Evolutionary conservation across 225 moss, liverwort and hornwort species (phyloP).

Genomic region (Sphagnum contortum): DNA sequence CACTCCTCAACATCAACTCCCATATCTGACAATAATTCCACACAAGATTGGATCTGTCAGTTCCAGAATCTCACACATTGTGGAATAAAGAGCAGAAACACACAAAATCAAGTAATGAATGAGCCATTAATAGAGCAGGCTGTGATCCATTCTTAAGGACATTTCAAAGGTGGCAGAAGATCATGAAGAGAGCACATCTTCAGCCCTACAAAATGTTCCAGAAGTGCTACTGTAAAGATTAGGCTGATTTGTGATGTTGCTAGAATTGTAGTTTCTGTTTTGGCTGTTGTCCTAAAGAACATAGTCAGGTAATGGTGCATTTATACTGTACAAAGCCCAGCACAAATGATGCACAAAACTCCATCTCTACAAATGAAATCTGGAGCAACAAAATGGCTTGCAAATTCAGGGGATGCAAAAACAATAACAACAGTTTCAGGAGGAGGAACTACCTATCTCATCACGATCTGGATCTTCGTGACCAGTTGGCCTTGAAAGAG

Average conservation of each 20-base stretch:
- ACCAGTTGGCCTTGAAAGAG: slow-evolving; percentile 5
- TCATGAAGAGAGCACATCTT: too few relatives aligned
- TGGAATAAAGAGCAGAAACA: too few relatives aligned
- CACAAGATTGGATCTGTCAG: too few relatives aligned
- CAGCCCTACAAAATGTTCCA: too few relatives aligned
- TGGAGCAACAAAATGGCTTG: background rate
- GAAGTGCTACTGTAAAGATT: too few relatives aligned
- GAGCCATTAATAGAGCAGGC: too few relatives aligned
- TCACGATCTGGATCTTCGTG: slow-evolving; percentile 8
- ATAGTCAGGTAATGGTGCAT: background rate
- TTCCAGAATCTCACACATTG: too few relatives aligned
- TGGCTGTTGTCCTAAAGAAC: background rate
- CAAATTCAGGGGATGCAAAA: background rate
- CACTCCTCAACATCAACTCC: background rate
- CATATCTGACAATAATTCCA: background rate
- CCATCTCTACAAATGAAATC: background rate
- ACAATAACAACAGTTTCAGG: background rate
- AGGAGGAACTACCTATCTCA: slow-evolving; percentile 6
- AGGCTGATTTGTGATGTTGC: too few relatives aligned
- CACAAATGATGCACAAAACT: background rate
- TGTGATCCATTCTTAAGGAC: too few relatives aligned
- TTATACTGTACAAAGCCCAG: background rate
- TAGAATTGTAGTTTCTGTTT: background rate
- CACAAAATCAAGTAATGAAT: too few relatives aligned
- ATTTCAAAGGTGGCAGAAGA: too few relatives aligned